Conservation (phyloP, 495 filamentous ascomycete genomes). For the Podospora conica region DNA sequence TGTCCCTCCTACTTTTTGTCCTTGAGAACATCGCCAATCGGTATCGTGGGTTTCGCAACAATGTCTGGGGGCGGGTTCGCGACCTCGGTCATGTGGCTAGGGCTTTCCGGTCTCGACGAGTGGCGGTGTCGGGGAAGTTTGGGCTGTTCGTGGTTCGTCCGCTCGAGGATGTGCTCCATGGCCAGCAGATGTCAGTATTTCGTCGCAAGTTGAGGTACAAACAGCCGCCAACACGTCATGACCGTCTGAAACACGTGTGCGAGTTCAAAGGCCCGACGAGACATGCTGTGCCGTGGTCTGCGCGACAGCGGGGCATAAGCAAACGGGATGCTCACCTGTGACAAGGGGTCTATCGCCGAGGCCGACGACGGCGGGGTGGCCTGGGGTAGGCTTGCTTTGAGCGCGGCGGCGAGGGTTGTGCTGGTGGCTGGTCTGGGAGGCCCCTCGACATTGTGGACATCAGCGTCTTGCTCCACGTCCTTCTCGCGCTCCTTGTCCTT, state of each 20-base stretch:
- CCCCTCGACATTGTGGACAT: conserved; percentile 19
- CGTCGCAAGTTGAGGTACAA: not conserved
- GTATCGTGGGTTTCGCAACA: conserved; percentile 20
- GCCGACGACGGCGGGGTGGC: conserved; percentile 7
- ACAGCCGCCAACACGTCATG: not conserved
- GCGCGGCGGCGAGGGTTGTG: conserved; percentile 4
- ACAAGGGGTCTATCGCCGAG: conserved; percentile 40
- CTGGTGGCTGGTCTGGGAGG: conserved; percentile 3
- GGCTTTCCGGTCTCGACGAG: conserved; percentile 46
- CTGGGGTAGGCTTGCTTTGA: not conserved
- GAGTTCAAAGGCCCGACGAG: not conserved
- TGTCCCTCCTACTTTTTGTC: conserved; percentile 61
- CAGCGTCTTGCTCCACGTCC: conserved; percentile 8
- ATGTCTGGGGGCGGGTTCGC: conserved; percentile 37
- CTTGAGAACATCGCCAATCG: conserved; percentile 39
- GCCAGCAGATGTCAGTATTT: not conserved
- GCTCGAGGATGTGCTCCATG: conserved; percentile 64
- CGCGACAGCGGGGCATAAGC: not conserved
- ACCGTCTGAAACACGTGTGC: not conserved
- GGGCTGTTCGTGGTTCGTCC: conserved; percentile 69
- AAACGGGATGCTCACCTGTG: conserved; percentile 32
- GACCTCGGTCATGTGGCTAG: conserved; percentile 38
- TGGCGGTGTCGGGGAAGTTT: conserved; percentile 62
- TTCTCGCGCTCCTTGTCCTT: conserved; percentile 14
- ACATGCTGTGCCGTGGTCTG: not conserved